A percentile compares a stretch with the other conserved stretches of the same genome.
Evolutionary conservation across 2,329 filamentous ascomycete genomes (phyloP).

Genomic region (Cladophialophora carrionii): DNA sequence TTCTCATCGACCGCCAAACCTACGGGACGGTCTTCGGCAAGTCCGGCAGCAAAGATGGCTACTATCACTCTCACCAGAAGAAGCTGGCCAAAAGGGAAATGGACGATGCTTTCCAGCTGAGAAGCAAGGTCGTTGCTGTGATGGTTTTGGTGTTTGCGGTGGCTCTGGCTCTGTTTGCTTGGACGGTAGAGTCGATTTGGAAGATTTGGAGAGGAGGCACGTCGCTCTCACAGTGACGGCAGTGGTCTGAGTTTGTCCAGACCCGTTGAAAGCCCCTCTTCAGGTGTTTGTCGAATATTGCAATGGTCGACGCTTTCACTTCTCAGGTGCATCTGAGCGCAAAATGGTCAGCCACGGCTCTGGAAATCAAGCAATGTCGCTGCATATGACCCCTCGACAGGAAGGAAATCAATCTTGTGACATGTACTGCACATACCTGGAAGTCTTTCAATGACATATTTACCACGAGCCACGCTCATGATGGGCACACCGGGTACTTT

Average conservation of each 20-base stretch:
- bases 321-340: conserved; percentile 34
- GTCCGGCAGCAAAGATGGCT: conserved; percentile 44
- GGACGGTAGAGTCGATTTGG: conserved; percentile 33
- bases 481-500: conserved; percentile 74
- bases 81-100: conserved; percentile 66
- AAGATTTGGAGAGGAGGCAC: conserved; percentile 22
- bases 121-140: conserved; percentile 57
- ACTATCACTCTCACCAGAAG: conserved; percentile 62
- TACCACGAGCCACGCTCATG: conserved; percentile 80
- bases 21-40: conserved; percentile 52
- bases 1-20: conserved; percentile 63
- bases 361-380: neutral
- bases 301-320: conserved; percentile 21
- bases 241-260: neutral
- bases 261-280: neutral
- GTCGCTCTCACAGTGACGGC: neutral
- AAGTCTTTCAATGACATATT: conserved; percentile 91
- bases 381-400: neutral
- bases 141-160: conserved; percentile 49
- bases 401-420: neutral
- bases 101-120: conserved; percentile 65
- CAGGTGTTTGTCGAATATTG: neutral
- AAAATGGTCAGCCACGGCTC: conserved; percentile 16
- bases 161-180: conserved; percentile 40
- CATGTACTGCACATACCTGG: conserved; percentile 58